These are phyloP conservation scores for Syncephalastrum contaminatum DNA, from an alignment of 371 early-diverging fungal genomes.

Conservation along the genomic window DNA sequence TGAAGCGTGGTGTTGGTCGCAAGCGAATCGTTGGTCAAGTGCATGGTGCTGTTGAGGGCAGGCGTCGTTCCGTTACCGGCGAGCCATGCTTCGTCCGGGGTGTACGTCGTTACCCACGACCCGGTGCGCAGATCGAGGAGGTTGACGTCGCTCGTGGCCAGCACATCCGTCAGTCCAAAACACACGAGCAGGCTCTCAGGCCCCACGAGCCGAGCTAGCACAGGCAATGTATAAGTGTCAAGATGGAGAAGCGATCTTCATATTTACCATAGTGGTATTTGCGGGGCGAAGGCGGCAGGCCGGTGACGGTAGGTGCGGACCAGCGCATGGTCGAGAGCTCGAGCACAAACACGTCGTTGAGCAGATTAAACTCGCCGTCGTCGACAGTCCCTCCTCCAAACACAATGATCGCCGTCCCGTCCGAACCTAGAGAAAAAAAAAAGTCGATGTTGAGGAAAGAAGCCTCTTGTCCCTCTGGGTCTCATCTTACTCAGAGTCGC, in stretches of 20 bases:
- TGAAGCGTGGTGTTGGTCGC: background rate
- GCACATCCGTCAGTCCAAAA: too few species aligned
- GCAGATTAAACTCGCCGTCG: conserved; percentile 15
- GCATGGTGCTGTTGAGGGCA: conserved; percentile 6
- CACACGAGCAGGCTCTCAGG: conserved; percentile 7
- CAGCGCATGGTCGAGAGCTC: conserved; percentile 35
- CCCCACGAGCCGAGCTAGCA: conserved; percentile 2
- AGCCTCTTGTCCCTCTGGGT: too few species aligned
- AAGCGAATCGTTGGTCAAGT: background rate
- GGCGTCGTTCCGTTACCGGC: conserved; percentile 3
- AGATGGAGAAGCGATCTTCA: too few species aligned
- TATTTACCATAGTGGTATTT: conserved; percentile 39
- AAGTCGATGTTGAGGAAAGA: too few species aligned
- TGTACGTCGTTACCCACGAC: conserved; percentile 30
- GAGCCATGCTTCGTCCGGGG: conserved; percentile 16
- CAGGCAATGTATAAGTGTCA: conserved; percentile 10
- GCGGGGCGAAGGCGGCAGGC: conserved; percentile 38
- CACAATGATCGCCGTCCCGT: conserved; percentile 25
- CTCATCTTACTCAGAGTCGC: conserved; percentile 32
- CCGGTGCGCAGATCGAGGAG: conserved; percentile 22
- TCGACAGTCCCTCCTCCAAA: conserved; percentile 38
- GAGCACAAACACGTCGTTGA: conserved; percentile 42
- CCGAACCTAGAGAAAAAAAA: background rate
- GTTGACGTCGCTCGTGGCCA: conserved; percentile 8
- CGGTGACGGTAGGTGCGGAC: conserved; percentile 35